These are phyloP conservation scores for Ilex paraguariensis DNA, from an alignment of 305 asterid species.

Conservation along the genomic window DNA sequence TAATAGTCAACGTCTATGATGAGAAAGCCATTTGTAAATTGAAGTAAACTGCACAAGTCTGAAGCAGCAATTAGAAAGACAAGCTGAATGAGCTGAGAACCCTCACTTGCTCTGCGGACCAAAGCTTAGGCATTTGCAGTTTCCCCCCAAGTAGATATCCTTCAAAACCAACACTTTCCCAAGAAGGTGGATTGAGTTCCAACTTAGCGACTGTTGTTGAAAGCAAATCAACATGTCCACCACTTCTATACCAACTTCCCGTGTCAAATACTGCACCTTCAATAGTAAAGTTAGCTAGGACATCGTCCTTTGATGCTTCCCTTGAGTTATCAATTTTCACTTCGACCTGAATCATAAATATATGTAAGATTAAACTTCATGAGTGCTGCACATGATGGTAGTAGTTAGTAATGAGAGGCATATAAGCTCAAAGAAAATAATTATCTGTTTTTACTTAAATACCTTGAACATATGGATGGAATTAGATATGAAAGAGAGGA, in stretches of 20 bases:
- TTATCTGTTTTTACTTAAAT: no score
- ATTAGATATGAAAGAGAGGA: no score
- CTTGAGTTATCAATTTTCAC: slow-evolving; percentile 61
- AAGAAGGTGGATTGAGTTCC: slow-evolving; percentile 45
- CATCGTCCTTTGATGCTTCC: slow-evolving; percentile 43
- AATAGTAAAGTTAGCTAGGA: slow-evolving; percentile 47
- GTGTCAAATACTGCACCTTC: slow-evolving; percentile 84
- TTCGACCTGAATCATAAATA: slow-evolving; percentile 54
- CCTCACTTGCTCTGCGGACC: slow-evolving; percentile 91
- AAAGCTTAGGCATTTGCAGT: slow-evolving; percentile 71
- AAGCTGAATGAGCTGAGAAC: slow-evolving; percentile 11
- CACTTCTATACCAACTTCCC: slow-evolving; percentile 42
- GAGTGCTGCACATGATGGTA: no score
- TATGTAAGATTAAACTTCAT: not conserved
- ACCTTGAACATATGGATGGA: no score
- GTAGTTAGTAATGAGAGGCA: no score
- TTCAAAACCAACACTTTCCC: slow-evolving; percentile 59
- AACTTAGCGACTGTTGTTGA: slow-evolving; percentile 53
- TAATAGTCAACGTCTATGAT: no score
- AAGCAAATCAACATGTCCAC: slow-evolving; percentile 41
- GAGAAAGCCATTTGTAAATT: not conserved
- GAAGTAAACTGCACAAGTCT: not conserved
- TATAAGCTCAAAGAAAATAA: no score
- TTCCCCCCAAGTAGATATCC: slow-evolving; percentile 73
- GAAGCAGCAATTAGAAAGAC: not conserved